Evolutionary conservation across 306 rosid species (phyloP).

Genomic region (Vicia sativa): DNA sequence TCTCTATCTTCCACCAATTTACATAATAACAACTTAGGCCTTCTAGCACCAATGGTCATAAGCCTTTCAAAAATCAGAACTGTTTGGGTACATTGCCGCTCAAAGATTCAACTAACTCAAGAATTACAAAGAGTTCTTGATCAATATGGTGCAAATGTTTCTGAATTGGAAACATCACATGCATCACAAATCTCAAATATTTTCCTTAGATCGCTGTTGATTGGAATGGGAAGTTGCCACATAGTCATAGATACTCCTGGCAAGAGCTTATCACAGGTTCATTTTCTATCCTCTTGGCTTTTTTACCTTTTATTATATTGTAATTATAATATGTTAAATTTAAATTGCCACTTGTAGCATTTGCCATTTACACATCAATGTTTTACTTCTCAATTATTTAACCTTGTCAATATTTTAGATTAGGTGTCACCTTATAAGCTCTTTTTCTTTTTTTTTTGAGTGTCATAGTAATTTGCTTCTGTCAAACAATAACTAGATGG

Average conservation of each 20-base stretch:
- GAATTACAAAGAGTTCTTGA: background rate
- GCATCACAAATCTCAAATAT: background rate
- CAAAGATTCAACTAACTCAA: background rate
- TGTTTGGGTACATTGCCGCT: constrained; percentile 11
- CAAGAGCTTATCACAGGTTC: constrained; percentile 25
- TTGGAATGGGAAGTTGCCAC: background rate
- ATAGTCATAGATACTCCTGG: background rate
- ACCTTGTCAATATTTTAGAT: background rate
- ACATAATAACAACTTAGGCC: background rate
- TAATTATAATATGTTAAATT: background rate
- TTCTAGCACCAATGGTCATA: background rate
- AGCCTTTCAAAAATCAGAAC: constrained; percentile 7
- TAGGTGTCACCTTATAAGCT: too few species aligned
- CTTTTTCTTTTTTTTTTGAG: too few species aligned
- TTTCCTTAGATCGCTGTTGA: background rate
- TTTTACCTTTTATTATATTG: background rate
- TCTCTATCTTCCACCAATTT: background rate
- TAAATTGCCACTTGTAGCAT: background rate
- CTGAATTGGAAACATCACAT: background rate
- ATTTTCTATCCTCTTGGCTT: background rate
- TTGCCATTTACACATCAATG: too few species aligned
- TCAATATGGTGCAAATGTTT: background rate
- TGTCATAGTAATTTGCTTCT: too few species aligned
- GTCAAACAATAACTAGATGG: background rate
- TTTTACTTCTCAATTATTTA: too few species aligned